phyloP scores from a whole-genome alignment of 306 rosid genomes.

The Corylus avellana region DNA sequence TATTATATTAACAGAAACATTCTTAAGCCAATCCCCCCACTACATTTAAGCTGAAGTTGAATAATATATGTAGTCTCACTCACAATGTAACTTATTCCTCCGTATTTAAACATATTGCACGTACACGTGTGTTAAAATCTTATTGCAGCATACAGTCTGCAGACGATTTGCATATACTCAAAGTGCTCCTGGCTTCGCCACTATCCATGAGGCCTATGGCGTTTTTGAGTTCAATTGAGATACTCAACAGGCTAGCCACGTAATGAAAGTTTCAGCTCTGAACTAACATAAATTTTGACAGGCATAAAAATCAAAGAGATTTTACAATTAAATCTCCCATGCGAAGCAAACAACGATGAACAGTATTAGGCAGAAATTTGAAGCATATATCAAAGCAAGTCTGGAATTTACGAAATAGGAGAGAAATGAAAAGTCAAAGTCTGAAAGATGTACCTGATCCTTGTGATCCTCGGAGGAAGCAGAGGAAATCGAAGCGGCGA shows the following conservation, averaged over 20 bases:
- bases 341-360: background rate
- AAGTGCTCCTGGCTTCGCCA: background rate
- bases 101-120: background rate
- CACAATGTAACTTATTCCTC: background rate
- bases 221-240: background rate
- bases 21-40: background rate
- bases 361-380: background rate
- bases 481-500: slow-evolving; percentile 69
- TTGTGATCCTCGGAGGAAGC: slow-evolving; percentile 70
- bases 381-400: background rate
- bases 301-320: no score
- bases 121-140: background rate
- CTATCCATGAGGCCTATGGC: background rate
- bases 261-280: background rate
- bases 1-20: background rate
- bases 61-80: background rate
- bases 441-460: slow-evolving; percentile 54
- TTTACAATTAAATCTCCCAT: background rate
- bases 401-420: background rate
- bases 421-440: background rate
- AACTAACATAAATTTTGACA: background rate
- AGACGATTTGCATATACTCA: background rate
- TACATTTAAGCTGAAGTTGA: background rate
- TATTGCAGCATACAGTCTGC: background rate
- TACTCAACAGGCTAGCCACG: background rate